Evolutionary conservation across 208 protist species (phyloP), one percentile per base, ranked within the genome.

Genomic region (Crithidia mellificae): DNA sequence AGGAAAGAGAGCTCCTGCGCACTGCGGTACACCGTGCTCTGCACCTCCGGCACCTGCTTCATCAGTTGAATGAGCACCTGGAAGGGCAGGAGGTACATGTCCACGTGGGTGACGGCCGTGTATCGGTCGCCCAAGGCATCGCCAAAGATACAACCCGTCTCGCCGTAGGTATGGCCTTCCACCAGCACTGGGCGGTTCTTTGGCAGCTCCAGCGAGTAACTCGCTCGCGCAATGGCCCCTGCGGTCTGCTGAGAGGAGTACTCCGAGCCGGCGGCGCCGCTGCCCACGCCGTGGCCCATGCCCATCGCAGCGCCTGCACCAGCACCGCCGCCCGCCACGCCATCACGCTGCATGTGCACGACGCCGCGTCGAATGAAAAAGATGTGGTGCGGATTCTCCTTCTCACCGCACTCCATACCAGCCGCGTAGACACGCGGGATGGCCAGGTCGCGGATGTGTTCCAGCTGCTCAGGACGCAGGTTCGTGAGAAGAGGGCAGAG

Each of bases 131-230:
- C 75, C 11, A 85, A 41, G 39, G 66, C 65, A 56, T 94, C 88
- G 24, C 72, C 59, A 53, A 90, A 94, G 57, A 91, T 91, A 72
- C 88, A 92, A 12, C 77, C 70, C 30, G 74, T 78, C 63, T 94
- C 88, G 34, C 88, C 88, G 69, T 88, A 94, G 15, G 84, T 92
- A 70, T 94, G 88, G 17, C 88, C 88, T 39, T 94, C 88, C 22
- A 90, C 69, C 4, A 92, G 72, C 36, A 94, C 44, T 19, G 66
- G 67, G 6, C 85, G 88, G 68, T 82, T 88, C 49, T 66, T 81
- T 6, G 88, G 83, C 36, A 62, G 43, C 29, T 39, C 43, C 6
- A 72, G 44, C 19, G 66, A 68, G 50, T 59, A 71, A 44, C 51
- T 75, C 27, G 61, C 55, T 0, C 44, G 62, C 2, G 54, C 14